phyloP scores from a whole-genome alignment of 73 alveolate genomes.

The Blepharisma japonicum region DNA sequence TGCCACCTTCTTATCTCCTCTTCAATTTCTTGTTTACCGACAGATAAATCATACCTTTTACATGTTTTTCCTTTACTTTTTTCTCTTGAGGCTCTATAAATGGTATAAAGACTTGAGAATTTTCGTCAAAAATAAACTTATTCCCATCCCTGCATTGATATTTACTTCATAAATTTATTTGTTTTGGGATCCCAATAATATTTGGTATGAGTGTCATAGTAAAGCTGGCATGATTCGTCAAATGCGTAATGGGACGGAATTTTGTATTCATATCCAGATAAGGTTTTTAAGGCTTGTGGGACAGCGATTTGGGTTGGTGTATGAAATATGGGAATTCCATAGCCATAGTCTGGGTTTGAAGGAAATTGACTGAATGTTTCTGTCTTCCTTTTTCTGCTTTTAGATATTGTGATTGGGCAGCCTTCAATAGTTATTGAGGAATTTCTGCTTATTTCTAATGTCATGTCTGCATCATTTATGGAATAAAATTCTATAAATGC shows the following conservation, averaged over 20 bases:
- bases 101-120: too few species aligned
- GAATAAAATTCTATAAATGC: slow-evolving; percentile 3
- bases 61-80: too few species aligned
- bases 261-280: background rate
- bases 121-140: too few species aligned
- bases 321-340: too few species aligned
- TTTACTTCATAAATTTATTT: background rate
- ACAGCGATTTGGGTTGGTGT: too few species aligned
- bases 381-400: background rate
- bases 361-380: background rate
- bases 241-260: slow-evolving; percentile 6
- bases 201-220: slow-evolving; percentile 2
- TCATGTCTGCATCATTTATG: background rate
- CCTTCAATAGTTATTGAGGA: background rate
- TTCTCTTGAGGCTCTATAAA: too few species aligned
- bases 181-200: background rate
- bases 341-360: too few species aligned
- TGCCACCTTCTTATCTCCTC: background rate
- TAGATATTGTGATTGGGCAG: background rate
- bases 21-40: background rate
- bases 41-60: too few species aligned
- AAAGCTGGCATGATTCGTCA: background rate
- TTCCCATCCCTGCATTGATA: background rate
- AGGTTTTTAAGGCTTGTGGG: too few species aligned
- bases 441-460: background rate